Conservation (phyloP, 139 green algal genomes). For the Astrephomene gubernaculifera region DNA sequence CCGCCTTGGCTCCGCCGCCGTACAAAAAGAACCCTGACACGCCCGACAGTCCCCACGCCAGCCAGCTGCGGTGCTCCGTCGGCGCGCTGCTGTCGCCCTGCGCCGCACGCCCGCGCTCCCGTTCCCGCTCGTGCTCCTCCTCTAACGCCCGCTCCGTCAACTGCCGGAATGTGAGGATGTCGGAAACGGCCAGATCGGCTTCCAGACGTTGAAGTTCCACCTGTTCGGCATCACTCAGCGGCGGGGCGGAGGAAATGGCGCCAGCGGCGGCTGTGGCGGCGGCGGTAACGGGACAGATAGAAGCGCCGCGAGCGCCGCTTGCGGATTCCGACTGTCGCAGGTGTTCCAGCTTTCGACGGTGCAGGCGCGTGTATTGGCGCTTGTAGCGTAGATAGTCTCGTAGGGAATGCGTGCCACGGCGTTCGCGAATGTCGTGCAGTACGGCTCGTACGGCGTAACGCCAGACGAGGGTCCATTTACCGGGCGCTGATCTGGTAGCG, state of each 20-base stretch:
- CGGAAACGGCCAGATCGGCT: constrained; percentile 51
- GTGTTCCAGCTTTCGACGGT: constrained; percentile 53
- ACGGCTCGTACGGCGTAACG: constrained; percentile 59
- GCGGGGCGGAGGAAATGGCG: not conserved
- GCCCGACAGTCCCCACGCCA: constrained; percentile 61
- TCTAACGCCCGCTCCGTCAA: constrained; percentile 55
- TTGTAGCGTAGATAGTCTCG: constrained; percentile 42
- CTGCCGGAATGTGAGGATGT: constrained; percentile 62
- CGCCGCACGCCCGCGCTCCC: not conserved
- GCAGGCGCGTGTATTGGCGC: constrained; percentile 29
- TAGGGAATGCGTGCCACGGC: constrained; percentile 3
- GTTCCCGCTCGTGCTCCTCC: constrained; percentile 28
- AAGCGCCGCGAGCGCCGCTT: not conserved
- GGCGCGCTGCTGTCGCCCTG: not conserved
- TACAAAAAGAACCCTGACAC: constrained; percentile 51
- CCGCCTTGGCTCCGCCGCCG: not conserved
- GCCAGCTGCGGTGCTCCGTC: constrained; percentile 53
- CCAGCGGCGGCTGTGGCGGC: not conserved
- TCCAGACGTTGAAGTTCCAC: constrained; percentile 59
- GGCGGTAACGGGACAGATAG: not conserved
- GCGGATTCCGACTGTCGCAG: constrained; percentile 20
- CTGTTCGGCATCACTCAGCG: not conserved
- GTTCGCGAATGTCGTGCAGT: constrained; percentile 53
- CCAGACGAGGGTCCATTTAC: constrained; percentile 62
- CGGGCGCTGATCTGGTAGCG: not conserved